Conservation (phyloP, 768 basidiomycete species). For the Lactarius hatsudake region DNA sequence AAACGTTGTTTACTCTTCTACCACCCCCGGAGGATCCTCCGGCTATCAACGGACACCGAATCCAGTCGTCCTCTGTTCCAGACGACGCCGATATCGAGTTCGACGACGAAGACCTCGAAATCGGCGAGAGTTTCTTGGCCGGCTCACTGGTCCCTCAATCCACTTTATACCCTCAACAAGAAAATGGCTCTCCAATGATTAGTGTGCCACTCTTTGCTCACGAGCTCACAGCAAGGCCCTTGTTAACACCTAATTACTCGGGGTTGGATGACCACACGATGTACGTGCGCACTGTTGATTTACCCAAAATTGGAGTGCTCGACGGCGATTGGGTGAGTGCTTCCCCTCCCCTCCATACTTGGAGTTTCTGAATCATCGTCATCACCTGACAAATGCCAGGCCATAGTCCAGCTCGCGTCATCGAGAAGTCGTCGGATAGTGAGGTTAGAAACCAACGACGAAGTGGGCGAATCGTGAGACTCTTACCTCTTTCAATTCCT, state of each 20-base stretch:
- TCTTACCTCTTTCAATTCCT: neutral
- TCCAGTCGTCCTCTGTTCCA: neutral
- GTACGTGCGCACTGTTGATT: conserved; percentile 60
- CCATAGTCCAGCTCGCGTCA: conserved; percentile 37
- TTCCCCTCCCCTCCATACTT: neutral
- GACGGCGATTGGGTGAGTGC: conserved; percentile 76
- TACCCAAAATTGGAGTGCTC: conserved; percentile 63
- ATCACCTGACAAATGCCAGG: conserved; percentile 39
- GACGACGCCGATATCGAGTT: conserved; percentile 22
- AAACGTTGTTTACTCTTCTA: conserved; percentile 24
- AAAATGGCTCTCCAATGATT: conserved; percentile 15
- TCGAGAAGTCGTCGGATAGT: conserved; percentile 47
- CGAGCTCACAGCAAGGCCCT: conserved; percentile 33
- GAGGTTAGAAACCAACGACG: conserved; percentile 54
- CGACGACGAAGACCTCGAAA: conserved; percentile 48
- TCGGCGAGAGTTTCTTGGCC: conserved; percentile 62
- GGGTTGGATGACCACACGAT: conserved; percentile 52
- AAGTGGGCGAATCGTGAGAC: conserved; percentile 38
- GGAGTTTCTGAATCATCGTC: neutral
- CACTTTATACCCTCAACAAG: conserved; percentile 11
- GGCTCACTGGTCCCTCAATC: conserved; percentile 30
- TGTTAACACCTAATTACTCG: conserved; percentile 36
- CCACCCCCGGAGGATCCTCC: conserved; percentile 12
- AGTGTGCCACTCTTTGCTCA: conserved; percentile 18
- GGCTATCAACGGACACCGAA: conserved; percentile 26